A percentile compares a stretch with the other conserved stretches of the same genome.
phyloP scores from a whole-genome alignment of 2,329 filamentous ascomycete species.

The Coniochaeta sp. region DNA sequence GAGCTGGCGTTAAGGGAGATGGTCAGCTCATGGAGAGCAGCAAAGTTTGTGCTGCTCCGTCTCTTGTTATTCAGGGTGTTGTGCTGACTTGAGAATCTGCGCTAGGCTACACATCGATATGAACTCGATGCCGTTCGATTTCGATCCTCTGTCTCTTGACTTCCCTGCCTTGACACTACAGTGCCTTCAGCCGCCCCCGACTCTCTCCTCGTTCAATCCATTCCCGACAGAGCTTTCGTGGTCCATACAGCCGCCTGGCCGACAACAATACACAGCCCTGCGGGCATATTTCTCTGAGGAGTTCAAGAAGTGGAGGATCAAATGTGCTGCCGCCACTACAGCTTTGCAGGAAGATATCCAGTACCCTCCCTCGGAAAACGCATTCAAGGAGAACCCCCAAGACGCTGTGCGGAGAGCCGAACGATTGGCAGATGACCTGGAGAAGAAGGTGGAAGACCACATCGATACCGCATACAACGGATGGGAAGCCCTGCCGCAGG shows the following conservation, averaged over 20 bases:
- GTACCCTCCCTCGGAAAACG: slow-evolving; percentile 35
- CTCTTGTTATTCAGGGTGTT: slow-evolving; percentile 6
- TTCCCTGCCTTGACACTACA: slow-evolving; percentile 81
- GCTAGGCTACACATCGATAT: slow-evolving; percentile 47
- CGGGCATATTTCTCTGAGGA: slow-evolving; percentile 58
- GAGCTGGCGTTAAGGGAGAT: slow-evolving; percentile 82
- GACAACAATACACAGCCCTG: slow-evolving; percentile 67
- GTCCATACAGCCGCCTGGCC: slow-evolving; percentile 68
- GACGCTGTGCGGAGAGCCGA: slow-evolving; percentile 42
- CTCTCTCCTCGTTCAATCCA: slow-evolving; percentile 73
- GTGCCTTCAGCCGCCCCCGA: slow-evolving; percentile 72
- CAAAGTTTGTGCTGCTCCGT: slow-evolving; percentile 52
- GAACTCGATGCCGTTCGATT: slow-evolving; percentile 59
- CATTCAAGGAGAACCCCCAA: slow-evolving; percentile 32
- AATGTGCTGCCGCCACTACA: slow-evolving; percentile 42
- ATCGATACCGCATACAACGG: slow-evolving; percentile 68
- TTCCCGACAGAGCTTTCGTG: slow-evolving; percentile 74
- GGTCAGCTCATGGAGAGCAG: slow-evolving; percentile 71
- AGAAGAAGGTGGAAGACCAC: slow-evolving; percentile 66
- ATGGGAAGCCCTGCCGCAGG: slow-evolving; percentile 59
- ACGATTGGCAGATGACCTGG: slow-evolving; percentile 49
- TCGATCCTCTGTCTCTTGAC: slow-evolving; percentile 77
- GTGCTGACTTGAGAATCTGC: slow-evolving; percentile 6
- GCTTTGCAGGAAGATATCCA: slow-evolving; percentile 41
- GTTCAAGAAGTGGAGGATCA: slow-evolving; percentile 57